Percentiles rank a stretch among this genome's conserved stretches.
Conservation (phyloP, 305 asterid species). For the Stenogyne calaminthoides region DNA sequence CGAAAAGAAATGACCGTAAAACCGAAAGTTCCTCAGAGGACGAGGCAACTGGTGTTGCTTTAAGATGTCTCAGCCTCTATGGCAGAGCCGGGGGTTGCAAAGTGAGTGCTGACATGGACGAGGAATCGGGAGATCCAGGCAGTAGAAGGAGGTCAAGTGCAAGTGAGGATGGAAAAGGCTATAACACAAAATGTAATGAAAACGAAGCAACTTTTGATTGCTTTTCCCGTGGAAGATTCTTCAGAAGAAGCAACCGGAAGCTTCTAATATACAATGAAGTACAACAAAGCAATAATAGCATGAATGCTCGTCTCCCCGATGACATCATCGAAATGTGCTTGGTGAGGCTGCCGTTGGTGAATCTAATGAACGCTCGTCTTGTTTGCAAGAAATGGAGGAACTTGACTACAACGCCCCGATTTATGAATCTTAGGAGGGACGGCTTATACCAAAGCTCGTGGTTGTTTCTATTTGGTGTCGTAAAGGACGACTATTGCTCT, state of each 20-base stretch:
- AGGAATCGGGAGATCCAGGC: conserved; percentile 55
- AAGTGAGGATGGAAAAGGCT: conserved; percentile 67
- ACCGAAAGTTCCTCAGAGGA: conserved; percentile 57
- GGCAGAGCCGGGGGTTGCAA: conserved; percentile 92
- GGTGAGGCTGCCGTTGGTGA: conserved; percentile 72
- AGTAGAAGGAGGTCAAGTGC: conserved; percentile 70
- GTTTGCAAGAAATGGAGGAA: conserved; percentile 93
- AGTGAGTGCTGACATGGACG: conserved; percentile 81
- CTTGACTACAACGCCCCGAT: conserved; percentile 64
- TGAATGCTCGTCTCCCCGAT: conserved; percentile 75
- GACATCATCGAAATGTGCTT: conserved; percentile 88
- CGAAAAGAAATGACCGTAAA: conserved; percentile 60
- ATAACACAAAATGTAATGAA: conserved; percentile 46
- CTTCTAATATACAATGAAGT: conserved; percentile 39
- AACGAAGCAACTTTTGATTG: conserved; percentile 67
- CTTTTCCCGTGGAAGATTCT: conserved; percentile 69
- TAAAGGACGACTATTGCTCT: conserved; percentile 78
- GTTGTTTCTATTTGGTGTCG: conserved; percentile 83
- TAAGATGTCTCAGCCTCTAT: conserved; percentile 72
- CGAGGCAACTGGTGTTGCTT: conserved; percentile 53
- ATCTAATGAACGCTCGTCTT: conserved; percentile 83
- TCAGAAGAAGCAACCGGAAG: conserved; percentile 59
- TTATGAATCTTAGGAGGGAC: conserved; percentile 76
- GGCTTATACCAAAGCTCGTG: conserved; percentile 72
- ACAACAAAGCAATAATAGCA: conserved; percentile 38